Base-by-base conservation (phyloP, 2,329 filamentous ascomycete species). In the Parastagonospora nodorum region DNA sequence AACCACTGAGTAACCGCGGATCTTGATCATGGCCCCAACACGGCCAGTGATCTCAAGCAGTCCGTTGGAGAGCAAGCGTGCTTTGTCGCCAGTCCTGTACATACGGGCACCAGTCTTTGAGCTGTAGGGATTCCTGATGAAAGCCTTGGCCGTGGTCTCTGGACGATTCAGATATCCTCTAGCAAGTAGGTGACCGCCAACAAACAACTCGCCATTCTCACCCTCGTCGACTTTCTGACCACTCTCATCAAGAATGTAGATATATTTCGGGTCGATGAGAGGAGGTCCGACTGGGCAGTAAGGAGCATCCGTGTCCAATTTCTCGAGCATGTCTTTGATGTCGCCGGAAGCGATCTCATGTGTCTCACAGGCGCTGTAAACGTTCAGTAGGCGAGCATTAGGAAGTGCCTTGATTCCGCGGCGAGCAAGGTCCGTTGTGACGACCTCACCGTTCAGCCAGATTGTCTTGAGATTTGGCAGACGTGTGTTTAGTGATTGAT, bases 401-500 rank as follows among this genome's bases (percentile, higher is more conserved):
- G 89, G 88, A 4, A 92, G 79, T 2, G 86, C 85, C 47, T 83
- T 82, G 45, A 88, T 78, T 2, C 85, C 86, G 35, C 88, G 83
- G 24, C 85, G 84, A 29, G 86, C 88, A 12, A 92, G 82, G 65
- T 92, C 89, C 0, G 88, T 88, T 0, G 88, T 90, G 45, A 92
- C 89, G 1, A 93, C 89, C 73, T 93, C 89, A 42, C 89, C 89
- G 60, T 93, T 92, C 28, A 93, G 78, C 89, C 89, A 92, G 28
- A 92, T 74, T 0, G 87, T 89, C 38, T 83, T 83, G 48, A 93
- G 76, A 14, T 87, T 74, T 7, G 87, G 85, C 8, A 92, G 78
- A 36, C 83, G 81, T 24, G 78, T 75, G 14, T 82, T 84, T 44
- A 92, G 81, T 38, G 86, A 79, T 7, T 87, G 79, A 68, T 91